Conservation (phyloP, 768 basidiomycete genomes). For the Lentinus tigrinus region DNA sequence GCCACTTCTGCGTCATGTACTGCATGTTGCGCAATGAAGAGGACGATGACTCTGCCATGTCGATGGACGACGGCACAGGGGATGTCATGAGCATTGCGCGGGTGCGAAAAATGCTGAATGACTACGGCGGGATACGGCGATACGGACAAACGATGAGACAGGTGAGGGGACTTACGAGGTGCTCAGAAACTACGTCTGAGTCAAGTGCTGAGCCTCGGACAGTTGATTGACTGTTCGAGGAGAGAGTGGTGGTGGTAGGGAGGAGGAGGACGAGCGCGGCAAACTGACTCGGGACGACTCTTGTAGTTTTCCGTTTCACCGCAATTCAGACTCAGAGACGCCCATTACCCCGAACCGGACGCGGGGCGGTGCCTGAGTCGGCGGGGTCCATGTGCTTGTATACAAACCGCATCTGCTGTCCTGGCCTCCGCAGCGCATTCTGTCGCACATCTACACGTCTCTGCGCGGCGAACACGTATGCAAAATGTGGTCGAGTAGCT, state of each 20-base stretch:
- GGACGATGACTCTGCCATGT: conserved; percentile 14
- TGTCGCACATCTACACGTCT: conserved; percentile 2
- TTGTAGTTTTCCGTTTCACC: conserved; percentile 21
- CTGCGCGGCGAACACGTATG: conserved; percentile 1
- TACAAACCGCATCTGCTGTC: background rate
- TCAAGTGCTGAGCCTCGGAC: conserved; percentile 15
- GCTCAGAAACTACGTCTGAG: conserved; percentile 14
- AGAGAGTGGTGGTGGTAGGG: conserved; percentile 19
- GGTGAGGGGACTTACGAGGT: conserved; percentile 10
- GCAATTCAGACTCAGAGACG: conserved; percentile 32
- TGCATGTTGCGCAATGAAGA: conserved; percentile 14
- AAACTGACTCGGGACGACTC: conserved; percentile 25
- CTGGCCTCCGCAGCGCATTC: conserved; percentile 3
- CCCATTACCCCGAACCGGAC: conserved; percentile 13
- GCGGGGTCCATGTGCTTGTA: conserved; percentile 10
- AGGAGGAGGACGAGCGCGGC: conserved; percentile 16
- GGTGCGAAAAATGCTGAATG: conserved; percentile 17
- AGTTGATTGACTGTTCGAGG: conserved; percentile 20
- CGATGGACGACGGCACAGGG: conserved; percentile 9
- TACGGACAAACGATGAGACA: conserved; percentile 3
- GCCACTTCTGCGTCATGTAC: conserved; percentile 21
- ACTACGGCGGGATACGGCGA: conserved; percentile 21
- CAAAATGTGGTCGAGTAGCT: conserved; percentile 1
- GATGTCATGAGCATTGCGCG: conserved; percentile 12
- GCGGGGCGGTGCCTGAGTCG: conserved; percentile 14